Evolutionary conservation across 129 eudicot species (phyloP).

Genomic region (Escallonia rubra): DNA sequence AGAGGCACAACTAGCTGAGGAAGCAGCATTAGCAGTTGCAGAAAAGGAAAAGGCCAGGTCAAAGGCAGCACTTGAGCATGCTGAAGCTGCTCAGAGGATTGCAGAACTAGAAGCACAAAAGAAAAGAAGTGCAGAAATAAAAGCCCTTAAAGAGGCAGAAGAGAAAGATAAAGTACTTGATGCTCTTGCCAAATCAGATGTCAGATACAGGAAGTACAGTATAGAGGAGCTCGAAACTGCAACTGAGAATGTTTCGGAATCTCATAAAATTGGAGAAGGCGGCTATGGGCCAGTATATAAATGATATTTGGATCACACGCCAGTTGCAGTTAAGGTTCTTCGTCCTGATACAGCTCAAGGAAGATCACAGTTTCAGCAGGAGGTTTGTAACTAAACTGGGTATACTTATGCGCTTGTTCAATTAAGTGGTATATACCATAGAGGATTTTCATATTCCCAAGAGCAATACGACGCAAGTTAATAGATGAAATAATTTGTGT

Average conservation of each 20-base stretch:
- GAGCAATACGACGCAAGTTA: too few species aligned
- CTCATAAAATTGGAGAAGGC: conserved; percentile 70
- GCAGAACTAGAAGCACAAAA: conserved; percentile 56
- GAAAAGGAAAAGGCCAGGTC: conserved; percentile 55
- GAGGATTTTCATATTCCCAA: too few species aligned
- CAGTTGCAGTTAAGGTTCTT: conserved; percentile 62
- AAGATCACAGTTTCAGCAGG: conserved; percentile 72
- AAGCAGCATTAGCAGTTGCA: conserved; percentile 34
- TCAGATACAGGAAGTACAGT: conserved; percentile 63
- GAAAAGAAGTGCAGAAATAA: conserved; percentile 46
- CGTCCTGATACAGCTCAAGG: conserved; percentile 84
- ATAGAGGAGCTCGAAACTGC: conserved; percentile 73
- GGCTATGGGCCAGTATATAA: conserved; percentile 81
- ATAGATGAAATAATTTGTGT: too few species aligned
- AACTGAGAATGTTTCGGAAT: conserved; percentile 43
- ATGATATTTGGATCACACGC: conserved; percentile 68
- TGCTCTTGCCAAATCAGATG: conserved; percentile 18
- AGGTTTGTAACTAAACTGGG: conserved; percentile 20
- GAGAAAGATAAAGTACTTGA: conserved; percentile 19
- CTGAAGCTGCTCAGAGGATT: conserved; percentile 60
- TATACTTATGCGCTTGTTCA: neutral
- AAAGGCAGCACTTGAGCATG: conserved; percentile 40
- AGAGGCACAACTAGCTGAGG: conserved; percentile 44
- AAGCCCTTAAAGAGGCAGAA: conserved; percentile 34
- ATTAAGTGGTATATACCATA: neutral